Base-by-base conservation (phyloP, 2,329 filamentous ascomycete species). In the Chaetomium olivaceum region DNA sequence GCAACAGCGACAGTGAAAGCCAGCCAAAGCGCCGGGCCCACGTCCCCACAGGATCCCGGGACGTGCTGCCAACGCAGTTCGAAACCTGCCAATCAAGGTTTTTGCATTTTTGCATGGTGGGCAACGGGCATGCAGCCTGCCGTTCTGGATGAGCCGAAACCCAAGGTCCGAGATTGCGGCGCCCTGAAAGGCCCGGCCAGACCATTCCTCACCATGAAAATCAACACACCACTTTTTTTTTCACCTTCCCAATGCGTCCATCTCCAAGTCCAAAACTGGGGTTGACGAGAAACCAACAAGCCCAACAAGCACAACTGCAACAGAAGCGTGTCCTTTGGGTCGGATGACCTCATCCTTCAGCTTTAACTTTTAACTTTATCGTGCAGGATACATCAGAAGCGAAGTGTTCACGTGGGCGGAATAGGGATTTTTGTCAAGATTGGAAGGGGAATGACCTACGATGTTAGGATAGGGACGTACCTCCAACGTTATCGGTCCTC, bases 151-250 rank as follows among this genome's bases (percentile, higher is more conserved):
- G 43, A 63, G 61, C 65, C 50, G 55, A 61, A 54, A 39, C n/a
- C 25, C 63, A 54, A 51, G 52, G 48, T 46, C 62, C 48, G 33
- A 67, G 57, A 64, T 67, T 67, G 67, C 63, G 63, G 68, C 67
- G 60, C 61, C 51, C 54, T 43, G 61, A 69, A 69, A 61, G 68
- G 63, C 68, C 63, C 33, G 68, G 58, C 68, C 56, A 70, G 68
- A 70, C 66, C 67, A 56, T 66, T 36, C 50, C 36, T 39, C 39
- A 4, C 36, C 48, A 62, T 54, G 48, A 66, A 55, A 63, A 36
- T 39, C 39, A 56, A 29, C 63, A 51, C 59, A 60, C 60, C 64
- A 64, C 39, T 19, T 23, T 58, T 61, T n/a, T 58, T 31, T n/a
- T 36, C 52, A 60, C 56, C 27, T 58, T 58, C 60, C 63, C 29